phyloP scores from a whole-genome alignment of 768 basidiomycete genomes.

The Podaxis sp. region DNA sequence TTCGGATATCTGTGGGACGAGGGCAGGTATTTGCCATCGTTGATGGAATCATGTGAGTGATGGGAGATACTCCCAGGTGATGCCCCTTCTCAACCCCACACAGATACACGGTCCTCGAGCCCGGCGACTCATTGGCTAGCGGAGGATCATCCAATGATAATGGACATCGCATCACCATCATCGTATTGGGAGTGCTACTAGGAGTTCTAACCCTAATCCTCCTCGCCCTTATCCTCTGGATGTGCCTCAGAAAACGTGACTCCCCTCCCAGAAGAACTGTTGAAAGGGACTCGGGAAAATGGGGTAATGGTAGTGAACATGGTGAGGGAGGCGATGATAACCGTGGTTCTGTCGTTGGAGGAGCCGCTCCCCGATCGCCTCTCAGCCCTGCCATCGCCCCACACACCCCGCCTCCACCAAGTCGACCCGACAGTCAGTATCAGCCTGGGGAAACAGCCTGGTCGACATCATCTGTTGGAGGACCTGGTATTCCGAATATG shows the following conservation, averaged over 20 bases:
- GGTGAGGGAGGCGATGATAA: not conserved
- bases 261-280: not conserved
- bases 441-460: constrained; percentile 4
- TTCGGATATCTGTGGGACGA: constrained; percentile 35
- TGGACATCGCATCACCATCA: not conserved
- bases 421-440: constrained; percentile 9
- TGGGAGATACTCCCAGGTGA: constrained; percentile 1
- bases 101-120: constrained; percentile 25
- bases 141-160: not conserved
- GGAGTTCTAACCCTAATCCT: constrained; percentile 7
- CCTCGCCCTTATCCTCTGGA: constrained; percentile 3
- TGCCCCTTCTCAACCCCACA: not conserved
- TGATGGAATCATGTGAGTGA: constrained; percentile 37
- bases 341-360: not conserved
- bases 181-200: not conserved
- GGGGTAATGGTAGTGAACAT: not conserved
- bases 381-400: not conserved
- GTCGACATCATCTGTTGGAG: constrained; percentile 13
- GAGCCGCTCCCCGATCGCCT: not conserved
- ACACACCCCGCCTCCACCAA: constrained; percentile 3
- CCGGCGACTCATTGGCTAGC: constrained; percentile 14
- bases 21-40: constrained; percentile 36
- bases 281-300: not conserved
- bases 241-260: constrained; percentile 1
- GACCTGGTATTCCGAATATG: constrained; percentile 13